Conservation (phyloP, 345 rosid genomes). For the Carallia pectinifolia region DNA sequence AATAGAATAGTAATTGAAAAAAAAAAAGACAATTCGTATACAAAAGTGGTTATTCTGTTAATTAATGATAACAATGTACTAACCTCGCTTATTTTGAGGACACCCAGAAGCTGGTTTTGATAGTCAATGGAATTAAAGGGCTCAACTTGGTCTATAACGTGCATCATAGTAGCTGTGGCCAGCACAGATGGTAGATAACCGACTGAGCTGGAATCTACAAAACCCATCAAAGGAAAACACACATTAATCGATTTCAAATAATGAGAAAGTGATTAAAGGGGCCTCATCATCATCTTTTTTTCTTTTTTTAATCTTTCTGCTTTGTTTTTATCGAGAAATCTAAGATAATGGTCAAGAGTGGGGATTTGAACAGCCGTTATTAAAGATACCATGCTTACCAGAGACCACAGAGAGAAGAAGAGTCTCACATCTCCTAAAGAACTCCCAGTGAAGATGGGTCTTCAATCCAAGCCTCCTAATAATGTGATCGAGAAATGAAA, state of each 20-base stretch:
- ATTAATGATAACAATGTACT: neutral
- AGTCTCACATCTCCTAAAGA: slow-evolving; percentile 24
- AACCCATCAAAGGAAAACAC: neutral
- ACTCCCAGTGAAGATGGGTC: slow-evolving; percentile 28
- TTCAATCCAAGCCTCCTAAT: slow-evolving; percentile 29
- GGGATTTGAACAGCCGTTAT: neutral
- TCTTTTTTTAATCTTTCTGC: neutral
- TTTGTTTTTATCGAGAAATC: slow-evolving; percentile 22
- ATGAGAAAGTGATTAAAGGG: slow-evolving; percentile 3
- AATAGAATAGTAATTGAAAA: neutral
- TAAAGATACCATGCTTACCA: slow-evolving; percentile 10
- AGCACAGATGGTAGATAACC: slow-evolving; percentile 21
- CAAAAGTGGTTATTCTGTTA: too few species aligned
- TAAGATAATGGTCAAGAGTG: neutral
- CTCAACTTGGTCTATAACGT: slow-evolving; percentile 36
- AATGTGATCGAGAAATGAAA: slow-evolving; percentile 33
- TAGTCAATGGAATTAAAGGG: slow-evolving; percentile 21
- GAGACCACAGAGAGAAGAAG: slow-evolving; percentile 25
- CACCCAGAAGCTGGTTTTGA: slow-evolving; percentile 25
- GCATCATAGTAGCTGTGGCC: slow-evolving; percentile 38
- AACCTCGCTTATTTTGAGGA: slow-evolving; percentile 27
- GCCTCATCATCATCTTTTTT: neutral
- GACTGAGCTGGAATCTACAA: slow-evolving; percentile 28
- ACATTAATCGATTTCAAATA: neutral
- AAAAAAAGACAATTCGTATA: neutral